Evolutionary conservation across 139 green algal genomes (phyloP).

Genomic region (Tetradesmus obliquus): DNA sequence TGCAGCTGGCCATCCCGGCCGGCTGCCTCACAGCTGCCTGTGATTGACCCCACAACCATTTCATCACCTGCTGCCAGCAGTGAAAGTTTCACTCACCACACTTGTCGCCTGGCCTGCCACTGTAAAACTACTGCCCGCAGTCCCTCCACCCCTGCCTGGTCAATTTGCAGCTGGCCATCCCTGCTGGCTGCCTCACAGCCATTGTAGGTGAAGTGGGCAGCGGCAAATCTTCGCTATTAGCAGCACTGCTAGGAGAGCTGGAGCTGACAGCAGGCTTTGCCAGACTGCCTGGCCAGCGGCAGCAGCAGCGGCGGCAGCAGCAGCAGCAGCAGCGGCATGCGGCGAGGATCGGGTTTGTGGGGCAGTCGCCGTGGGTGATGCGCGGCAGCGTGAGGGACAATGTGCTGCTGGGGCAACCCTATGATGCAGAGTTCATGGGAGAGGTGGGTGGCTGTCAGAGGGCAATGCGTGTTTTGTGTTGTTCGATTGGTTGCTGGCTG

Average conservation of each 20-base stretch:
- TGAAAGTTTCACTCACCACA: too few species aligned
- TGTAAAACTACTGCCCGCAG: not conserved
- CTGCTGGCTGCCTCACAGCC: conserved; percentile 64
- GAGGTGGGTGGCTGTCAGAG: conserved; percentile 14
- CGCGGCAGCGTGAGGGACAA: conserved; percentile 69
- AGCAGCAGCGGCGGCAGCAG: not conserved
- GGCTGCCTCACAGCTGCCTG: conserved; percentile 63
- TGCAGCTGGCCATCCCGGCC: conserved; percentile 57
- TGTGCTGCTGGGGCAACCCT: conserved; percentile 56
- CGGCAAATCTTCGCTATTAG: conserved; percentile 82
- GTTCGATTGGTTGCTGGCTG: too few species aligned
- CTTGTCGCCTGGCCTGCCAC: too few species aligned
- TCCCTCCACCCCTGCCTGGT: conserved; percentile 20
- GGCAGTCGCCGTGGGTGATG: conserved; percentile 77
- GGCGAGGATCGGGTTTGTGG: conserved; percentile 58
- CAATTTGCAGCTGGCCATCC: too few species aligned
- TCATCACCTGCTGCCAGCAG: too few species aligned
- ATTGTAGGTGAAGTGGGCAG: conserved; percentile 76
- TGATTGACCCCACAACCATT: not conserved
- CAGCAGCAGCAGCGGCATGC: not conserved
- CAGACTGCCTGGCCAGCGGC: not conserved
- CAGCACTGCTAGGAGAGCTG: conserved; percentile 79
- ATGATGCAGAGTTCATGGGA: conserved; percentile 48
- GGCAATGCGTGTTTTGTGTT: too few species aligned
- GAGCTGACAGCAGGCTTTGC: not conserved